Conservation (phyloP, 805 yeast genomes). For the Candida arabinofermentans region DNA sequence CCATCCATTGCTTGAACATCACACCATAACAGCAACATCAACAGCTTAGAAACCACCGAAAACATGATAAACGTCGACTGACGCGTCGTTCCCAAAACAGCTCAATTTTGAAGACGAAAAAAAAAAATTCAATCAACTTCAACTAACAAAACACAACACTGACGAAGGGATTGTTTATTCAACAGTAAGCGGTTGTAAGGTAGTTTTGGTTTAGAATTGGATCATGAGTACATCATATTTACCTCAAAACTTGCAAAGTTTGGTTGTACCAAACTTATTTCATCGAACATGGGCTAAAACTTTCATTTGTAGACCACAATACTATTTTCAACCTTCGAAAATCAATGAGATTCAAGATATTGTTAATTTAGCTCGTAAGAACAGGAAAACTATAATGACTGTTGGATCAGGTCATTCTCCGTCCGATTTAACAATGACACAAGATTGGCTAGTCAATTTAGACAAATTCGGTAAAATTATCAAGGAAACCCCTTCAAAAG, state of each 20-base stretch:
- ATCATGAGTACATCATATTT: conserved; percentile 8
- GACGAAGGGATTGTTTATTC: too few species aligned
- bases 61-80: too few species aligned
- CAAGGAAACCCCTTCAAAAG: conserved; percentile 40
- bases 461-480: conserved; percentile 64
- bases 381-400: conserved; percentile 65
- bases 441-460: conserved; percentile 82
- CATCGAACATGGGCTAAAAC: conserved; percentile 92
- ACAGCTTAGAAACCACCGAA: too few species aligned
- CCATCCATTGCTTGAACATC: too few species aligned
- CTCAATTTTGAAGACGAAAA: too few species aligned
- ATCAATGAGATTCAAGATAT: conserved; percentile 66
- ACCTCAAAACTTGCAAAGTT: conserved; percentile 23
- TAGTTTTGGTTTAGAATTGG: too few species aligned
- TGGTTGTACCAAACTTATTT: conserved; percentile 37
- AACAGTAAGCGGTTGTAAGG: too few species aligned
- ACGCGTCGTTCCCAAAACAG: too few species aligned
- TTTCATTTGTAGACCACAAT: conserved; percentile 68
- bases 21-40: too few species aligned
- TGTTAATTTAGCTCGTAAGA: conserved; percentile 59
- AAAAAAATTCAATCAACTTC: too few species aligned
- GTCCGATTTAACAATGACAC: conserved; percentile 81
- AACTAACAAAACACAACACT: too few species aligned
- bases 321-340: conserved; percentile 71
- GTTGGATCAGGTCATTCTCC: conserved; percentile 97